Base-by-base conservation (phyloP, 2,329 filamentous ascomycete species). In the Sporothrix globosa region DNA sequence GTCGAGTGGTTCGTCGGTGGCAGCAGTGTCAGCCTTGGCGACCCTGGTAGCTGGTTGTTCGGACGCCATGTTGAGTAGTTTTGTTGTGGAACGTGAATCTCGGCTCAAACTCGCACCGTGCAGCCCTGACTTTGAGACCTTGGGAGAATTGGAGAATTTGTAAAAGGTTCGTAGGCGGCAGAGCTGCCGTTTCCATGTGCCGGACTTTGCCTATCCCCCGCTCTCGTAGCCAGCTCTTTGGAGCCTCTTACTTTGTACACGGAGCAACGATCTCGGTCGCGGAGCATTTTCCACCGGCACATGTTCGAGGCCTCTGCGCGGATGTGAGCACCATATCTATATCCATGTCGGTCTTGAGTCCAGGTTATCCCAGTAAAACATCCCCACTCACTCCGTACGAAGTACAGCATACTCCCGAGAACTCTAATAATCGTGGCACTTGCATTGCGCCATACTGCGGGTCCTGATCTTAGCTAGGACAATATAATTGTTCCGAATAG, bases 1-100 rank as follows among this genome's bases (percentile, higher is more conserved):
- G 56, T 72, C 68, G 10, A 52, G 34, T 2, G 48, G 53, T n/a
- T 56, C 56, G 19, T 58, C 44, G 13, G 61, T 27, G 21, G 44
- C 61, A 4, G 6, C 13, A 13, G 11, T 56, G 21, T 78, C 79
- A 68, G 77, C 78, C 70, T 76, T 77, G 56, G 77, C 81, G 3
- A 27, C 72, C 34, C 73, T 72, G 74, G 81, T 19, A 13, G 11
- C 41, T 46, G 41, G 52, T 39, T 56, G 66, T 13, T 56, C 34
- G 30, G 66, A 44, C 13, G 65, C 48, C 63, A 66, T 66, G 24
- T 5, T 34, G 61, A 24, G 7, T 34, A n/a, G 63, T 21, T n/a
- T 34, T 30, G 21, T 27, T 39, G 10, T 50, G 19, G 34, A 34
- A 34, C 5, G 34, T 6, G 9, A 34, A 34, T 4, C 34, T 7